Conservation (phyloP, 352 stramenopile genomes). For the Phytopythium chamaehyphon region DNA sequence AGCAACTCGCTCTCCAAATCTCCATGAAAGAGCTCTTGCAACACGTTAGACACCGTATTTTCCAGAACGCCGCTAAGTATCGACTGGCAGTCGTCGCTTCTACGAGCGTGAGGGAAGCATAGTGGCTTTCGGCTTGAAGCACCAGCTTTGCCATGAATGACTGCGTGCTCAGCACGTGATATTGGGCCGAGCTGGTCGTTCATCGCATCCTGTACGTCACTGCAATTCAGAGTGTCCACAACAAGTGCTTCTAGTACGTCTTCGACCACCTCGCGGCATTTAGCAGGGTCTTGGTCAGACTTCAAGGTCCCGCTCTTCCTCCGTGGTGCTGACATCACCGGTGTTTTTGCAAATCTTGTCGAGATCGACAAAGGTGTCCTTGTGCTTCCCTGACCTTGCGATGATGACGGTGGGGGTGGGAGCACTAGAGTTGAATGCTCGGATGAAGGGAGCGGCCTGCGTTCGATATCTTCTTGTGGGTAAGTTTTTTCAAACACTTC, state of each 20-base stretch:
- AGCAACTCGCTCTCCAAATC: slow-evolving; percentile 66
- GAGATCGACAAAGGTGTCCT: slow-evolving; percentile 7
- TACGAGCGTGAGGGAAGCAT: slow-evolving; percentile 23
- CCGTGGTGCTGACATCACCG: background rate
- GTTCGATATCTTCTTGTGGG: slow-evolving; percentile 23
- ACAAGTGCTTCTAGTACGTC: slow-evolving; percentile 59
- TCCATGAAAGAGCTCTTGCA: slow-evolving; percentile 80
- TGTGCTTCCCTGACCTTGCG: slow-evolving; percentile 10
- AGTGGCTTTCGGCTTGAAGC: background rate
- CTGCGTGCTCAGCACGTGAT: slow-evolving; percentile 17
- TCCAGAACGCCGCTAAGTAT: slow-evolving; percentile 63
- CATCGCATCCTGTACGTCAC: slow-evolving; percentile 40
- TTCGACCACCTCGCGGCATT: slow-evolving; percentile 39
- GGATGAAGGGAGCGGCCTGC: slow-evolving; percentile 27
- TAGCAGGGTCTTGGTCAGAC: slow-evolving; percentile 10
- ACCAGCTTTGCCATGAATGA: background rate
- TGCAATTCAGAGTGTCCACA: slow-evolving; percentile 51
- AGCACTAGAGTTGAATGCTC: slow-evolving; percentile 10
- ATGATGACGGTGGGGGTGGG: slow-evolving; percentile 2
- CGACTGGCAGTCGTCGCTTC: slow-evolving; percentile 58
- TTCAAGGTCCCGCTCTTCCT: slow-evolving; percentile 1
- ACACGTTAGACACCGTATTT: slow-evolving; percentile 77
- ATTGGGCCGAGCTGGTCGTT: slow-evolving; percentile 31
- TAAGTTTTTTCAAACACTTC: slow-evolving; percentile 50
- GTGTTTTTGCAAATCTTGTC: slow-evolving; percentile 12